Evolutionary conservation across 768 basidiomycete species (phyloP), one percentile per base, ranked within the genome.

Genomic region (Boletus rex-veris): DNA sequence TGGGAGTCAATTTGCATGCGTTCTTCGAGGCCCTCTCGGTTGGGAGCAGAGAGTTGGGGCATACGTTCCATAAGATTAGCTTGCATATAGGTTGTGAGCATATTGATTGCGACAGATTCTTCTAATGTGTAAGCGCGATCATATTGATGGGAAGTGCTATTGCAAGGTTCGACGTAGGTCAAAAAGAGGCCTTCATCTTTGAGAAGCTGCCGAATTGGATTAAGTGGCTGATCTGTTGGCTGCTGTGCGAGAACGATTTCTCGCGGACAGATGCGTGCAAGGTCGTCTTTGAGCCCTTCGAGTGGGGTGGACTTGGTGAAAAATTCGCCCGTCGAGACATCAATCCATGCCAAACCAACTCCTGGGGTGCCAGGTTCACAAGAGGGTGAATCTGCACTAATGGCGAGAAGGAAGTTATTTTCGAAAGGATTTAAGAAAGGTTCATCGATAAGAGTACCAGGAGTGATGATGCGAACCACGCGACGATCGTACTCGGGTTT

Each of bases 311-410:
- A 67, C 58, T 90, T 90, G 11, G 89, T 86, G 69, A 89, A 93
- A 69, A 96, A 92, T 64, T 96, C 94, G 55, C 92, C 92, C 0
- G 94, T 97, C 14, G 95, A 94, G 16, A 97, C 82, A 65, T 98
- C 95, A 24, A 91, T 92, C 87, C 94, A 98, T 7, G 94, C 93
- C 38, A 98, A 74, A 2, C 91, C 92, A n/a, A 83, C 54, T 8
- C 66, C 48, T 26, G 50, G 56, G 26, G 53, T 38, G 37, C 12
- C 48, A 7, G 30, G 15, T 38, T 51, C 44, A 38, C 35, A 53
- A 19, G 18, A 21, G 12, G 39, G 31, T n/a, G 53, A 58, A 12
- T 61, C 43, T 33, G 71, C 35, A 26, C 66, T 72, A 37, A 95
- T 75, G 6, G 92, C 81, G 30, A 97, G 80, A 42, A 98, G 79